Evolutionary conservation across 1,284 basidiomycete genomes (phyloP), one percentile per base, ranked within the genome.

Genomic region (Sporisorium graminicola): DNA sequence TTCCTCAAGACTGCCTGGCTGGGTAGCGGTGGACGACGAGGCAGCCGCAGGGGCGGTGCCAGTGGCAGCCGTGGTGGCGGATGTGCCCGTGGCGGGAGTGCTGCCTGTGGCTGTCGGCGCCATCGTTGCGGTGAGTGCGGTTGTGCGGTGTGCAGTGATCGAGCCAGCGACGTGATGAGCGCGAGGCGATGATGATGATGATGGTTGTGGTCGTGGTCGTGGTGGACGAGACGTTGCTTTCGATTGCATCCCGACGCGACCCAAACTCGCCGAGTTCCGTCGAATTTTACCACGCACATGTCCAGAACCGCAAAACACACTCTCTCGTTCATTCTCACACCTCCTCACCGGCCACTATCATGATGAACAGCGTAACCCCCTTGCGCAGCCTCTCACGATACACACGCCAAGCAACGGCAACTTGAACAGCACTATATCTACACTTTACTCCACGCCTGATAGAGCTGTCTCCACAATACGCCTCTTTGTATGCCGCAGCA

Each of bases 1-100:
- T 58, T 84, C 82, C 44, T 85, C 83, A 3, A 80, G 71, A 10
- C 77, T 77, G 44, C 60, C 64, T 0, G 75, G 66, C 13, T 66
- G 13, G 4, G 57, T 18, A 9, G 33, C 5, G n/a, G 51, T 22
- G 31, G 52, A 18, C 18, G 50, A 33, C 20, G 55, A 18, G n/a
- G 51, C 2, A 1, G 59, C 14, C 24, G 52, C 9, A 9, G 59
- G 27, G 43, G 43, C 22, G n/a, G n/a, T n/a, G 18, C 29, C 29
- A 31, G 40, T 43, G 27, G 44, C 14, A 10, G 60, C 42, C 6
- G 35, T 5, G 13, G 52, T 5, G 8, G 53, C 26, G 1, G 52
- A 22, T 26, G 44, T 37, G 31, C 33, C 26, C 9, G 42, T 7
- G 6, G 57, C 22, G 33, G 58, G 22, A 12, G 26, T 47, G 49